A percentile compares a stretch with the other conserved stretches of the same genome.
phyloP scores from a whole-genome alignment of 2,329 filamentous ascomycete genomes.

The Coniochaeta sp. region DNA sequence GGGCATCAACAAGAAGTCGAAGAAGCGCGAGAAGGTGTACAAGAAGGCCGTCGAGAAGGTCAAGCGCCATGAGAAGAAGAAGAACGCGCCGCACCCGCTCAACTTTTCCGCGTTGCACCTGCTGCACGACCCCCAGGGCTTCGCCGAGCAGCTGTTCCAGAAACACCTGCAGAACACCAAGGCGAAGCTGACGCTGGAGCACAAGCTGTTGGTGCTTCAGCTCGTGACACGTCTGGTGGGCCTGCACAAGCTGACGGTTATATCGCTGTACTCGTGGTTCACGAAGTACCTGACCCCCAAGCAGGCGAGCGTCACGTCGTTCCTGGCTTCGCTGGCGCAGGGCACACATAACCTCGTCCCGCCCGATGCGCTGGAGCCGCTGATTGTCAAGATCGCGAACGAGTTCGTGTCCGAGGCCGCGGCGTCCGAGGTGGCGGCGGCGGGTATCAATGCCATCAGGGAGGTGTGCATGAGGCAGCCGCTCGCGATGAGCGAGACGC shows the following conservation, averaged over 20 bases:
- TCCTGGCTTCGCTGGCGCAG: slow-evolving; percentile 87
- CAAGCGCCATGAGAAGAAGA: slow-evolving; percentile 79
- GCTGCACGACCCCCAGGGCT: slow-evolving; percentile 88
- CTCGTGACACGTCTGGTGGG: slow-evolving; percentile 87
- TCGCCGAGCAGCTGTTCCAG: slow-evolving; percentile 81
- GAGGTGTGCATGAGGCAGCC: slow-evolving; percentile 92
- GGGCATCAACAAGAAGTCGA: slow-evolving; percentile 93
- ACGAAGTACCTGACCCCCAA: slow-evolving; percentile 81
- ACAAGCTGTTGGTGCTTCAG: slow-evolving; percentile 83
- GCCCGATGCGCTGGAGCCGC: slow-evolving; percentile 82
- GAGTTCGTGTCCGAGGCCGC: slow-evolving; percentile 96
- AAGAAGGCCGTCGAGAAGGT: slow-evolving; percentile 77
- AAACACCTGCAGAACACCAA: slow-evolving; percentile 88
- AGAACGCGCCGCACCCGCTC: slow-evolving; percentile 75
- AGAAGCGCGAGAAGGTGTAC: slow-evolving; percentile 74
- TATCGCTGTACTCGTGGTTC: slow-evolving; percentile 93
- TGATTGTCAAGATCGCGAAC: slow-evolving; percentile 93
- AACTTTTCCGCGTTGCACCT: slow-evolving; percentile 97
- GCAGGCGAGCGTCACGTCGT: slow-evolving; percentile 88
- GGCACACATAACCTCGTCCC: slow-evolving; percentile 87
- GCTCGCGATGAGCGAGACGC: slow-evolving; percentile 89
- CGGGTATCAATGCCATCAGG: slow-evolving; percentile 88
- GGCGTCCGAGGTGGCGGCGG: slow-evolving; percentile 82
- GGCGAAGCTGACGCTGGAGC: slow-evolving; percentile 77
- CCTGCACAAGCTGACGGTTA: slow-evolving; percentile 83